phyloP scores from a whole-genome alignment of 257 asterid genomes.

The Haberlea rhodopensis region DNA sequence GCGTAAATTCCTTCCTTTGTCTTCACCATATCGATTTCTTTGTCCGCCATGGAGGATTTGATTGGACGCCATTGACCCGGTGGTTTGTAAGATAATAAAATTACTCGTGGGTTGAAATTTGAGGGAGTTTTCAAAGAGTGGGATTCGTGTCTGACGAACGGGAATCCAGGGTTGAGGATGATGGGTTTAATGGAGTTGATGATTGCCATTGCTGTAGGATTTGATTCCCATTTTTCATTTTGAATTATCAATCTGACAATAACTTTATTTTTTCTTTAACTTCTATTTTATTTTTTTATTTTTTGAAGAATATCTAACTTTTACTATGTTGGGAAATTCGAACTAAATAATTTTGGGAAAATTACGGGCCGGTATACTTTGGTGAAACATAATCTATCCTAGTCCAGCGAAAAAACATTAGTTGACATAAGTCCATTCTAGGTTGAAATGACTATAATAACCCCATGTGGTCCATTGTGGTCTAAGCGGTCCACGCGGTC shows the following conservation, averaged over 20 bases:
- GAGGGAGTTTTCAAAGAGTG: constrained; percentile 7
- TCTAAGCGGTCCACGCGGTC: too few species aligned
- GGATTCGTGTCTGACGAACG: constrained; percentile 8
- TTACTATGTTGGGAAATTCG: too few species aligned
- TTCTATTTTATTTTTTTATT: too few species aligned
- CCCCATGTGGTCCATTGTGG: too few species aligned
- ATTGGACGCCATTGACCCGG: constrained; percentile 30
- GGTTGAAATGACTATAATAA: too few species aligned
- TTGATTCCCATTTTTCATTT: background rate
- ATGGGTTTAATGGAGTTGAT: constrained; percentile 35
- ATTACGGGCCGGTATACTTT: too few species aligned
- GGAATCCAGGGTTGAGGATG: constrained; percentile 32
- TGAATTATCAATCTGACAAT: background rate
- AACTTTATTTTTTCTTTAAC: too few species aligned
- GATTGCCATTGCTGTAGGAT: background rate
- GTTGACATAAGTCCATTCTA: too few species aligned
- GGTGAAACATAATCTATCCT: too few species aligned
- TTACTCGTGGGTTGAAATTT: constrained; percentile 17
- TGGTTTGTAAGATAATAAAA: constrained; percentile 18
- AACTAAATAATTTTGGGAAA: too few species aligned
- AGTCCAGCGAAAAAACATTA: too few species aligned
- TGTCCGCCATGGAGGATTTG: constrained; percentile 42
- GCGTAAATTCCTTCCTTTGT: constrained; percentile 61
- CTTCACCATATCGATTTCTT: constrained; percentile 81
- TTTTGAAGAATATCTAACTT: too few species aligned